Evolutionary conservation across 768 basidiomycete species (phyloP).

Genomic region (Kwoniella sp.): DNA sequence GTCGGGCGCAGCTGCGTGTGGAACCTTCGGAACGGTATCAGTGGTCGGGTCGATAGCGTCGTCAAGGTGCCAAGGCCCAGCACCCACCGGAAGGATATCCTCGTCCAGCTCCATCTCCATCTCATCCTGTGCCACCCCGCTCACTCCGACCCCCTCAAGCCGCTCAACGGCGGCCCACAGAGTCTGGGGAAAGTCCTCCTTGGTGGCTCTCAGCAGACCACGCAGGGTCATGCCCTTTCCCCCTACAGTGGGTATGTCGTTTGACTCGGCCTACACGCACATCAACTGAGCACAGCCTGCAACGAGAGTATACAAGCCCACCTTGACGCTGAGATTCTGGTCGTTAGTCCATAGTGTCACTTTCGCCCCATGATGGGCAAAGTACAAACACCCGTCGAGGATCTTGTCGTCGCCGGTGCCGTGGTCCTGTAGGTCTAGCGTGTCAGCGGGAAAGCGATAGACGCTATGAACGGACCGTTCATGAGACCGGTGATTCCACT

Average conservation of each 20-base stretch:
- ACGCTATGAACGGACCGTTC: too few relatives aligned
- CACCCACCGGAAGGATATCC: conserved; percentile 7
- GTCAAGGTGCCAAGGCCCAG: neutral
- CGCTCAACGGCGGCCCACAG: neutral
- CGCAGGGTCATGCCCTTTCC: conserved; percentile 2
- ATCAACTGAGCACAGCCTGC: neutral
- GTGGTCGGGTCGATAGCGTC: neutral
- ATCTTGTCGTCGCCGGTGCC: conserved; percentile 36
- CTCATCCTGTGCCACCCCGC: conserved; percentile 1
- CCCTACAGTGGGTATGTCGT: conserved; percentile 23
- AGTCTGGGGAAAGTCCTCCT: neutral
- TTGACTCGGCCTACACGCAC: conserved; percentile 17
- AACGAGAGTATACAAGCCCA: neutral
- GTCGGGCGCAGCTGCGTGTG: neutral
- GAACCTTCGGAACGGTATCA: neutral
- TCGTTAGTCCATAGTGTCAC: conserved; percentile 40
- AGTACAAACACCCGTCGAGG: conserved; percentile 39
- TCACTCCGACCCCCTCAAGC: neutral
- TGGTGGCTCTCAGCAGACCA: neutral
- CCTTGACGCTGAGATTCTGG: conserved; percentile 24
- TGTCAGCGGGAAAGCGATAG: too few relatives aligned
- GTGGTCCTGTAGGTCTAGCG: neutral
- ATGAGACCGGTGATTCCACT: too few relatives aligned
- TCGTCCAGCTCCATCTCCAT: conserved; percentile 17
- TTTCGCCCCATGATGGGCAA: conserved; percentile 3